phyloP scores from a whole-genome alignment of 352 stramenopile genomes.

The Thalassiosira livingstoniorum region DNA sequence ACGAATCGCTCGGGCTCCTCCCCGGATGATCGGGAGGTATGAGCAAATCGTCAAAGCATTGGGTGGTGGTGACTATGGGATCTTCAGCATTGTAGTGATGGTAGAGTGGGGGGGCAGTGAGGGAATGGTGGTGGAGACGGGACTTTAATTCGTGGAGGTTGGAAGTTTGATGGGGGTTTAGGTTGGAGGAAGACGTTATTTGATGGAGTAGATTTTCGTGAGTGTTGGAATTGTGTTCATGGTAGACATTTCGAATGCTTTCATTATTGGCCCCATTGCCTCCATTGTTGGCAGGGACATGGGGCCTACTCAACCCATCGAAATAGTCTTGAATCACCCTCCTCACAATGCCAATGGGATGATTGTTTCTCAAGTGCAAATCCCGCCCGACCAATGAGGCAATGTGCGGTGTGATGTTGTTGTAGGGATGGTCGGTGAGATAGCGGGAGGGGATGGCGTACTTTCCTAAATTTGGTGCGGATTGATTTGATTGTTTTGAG shows the following conservation, averaged over 20 bases:
- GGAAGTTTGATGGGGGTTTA: too few relatives aligned
- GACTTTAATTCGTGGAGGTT: too few relatives aligned
- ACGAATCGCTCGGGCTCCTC: slow-evolving; percentile 79
- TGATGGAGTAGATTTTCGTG: too few relatives aligned
- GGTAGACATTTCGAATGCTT: too few relatives aligned
- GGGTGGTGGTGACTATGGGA: slow-evolving; percentile 75
- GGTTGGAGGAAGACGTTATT: too few relatives aligned
- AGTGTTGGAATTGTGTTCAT: too few relatives aligned
- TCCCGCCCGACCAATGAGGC: slow-evolving; percentile 64
- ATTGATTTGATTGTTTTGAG: too few relatives aligned
- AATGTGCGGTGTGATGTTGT: slow-evolving; percentile 73
- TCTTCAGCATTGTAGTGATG: slow-evolving; percentile 51
- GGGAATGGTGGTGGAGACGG: too few relatives aligned
- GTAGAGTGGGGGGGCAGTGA: slow-evolving; percentile 29
- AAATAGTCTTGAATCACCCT: slow-evolving; percentile 60
- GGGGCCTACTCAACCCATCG: neutral
- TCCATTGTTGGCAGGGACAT: neutral
- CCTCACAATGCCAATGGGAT: slow-evolving; percentile 53
- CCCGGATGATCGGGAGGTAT: slow-evolving; percentile 85
- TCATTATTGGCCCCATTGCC: neutral
- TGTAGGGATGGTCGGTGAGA: slow-evolving; percentile 43
- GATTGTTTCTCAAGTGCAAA: slow-evolving; percentile 52
- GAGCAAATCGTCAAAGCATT: slow-evolving; percentile 82
- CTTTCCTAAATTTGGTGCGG: neutral
- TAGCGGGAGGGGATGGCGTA: slow-evolving; percentile 53